Conservation (phyloP, 1,139 yeast genomes). For the Hansenula sp. region DNA sequence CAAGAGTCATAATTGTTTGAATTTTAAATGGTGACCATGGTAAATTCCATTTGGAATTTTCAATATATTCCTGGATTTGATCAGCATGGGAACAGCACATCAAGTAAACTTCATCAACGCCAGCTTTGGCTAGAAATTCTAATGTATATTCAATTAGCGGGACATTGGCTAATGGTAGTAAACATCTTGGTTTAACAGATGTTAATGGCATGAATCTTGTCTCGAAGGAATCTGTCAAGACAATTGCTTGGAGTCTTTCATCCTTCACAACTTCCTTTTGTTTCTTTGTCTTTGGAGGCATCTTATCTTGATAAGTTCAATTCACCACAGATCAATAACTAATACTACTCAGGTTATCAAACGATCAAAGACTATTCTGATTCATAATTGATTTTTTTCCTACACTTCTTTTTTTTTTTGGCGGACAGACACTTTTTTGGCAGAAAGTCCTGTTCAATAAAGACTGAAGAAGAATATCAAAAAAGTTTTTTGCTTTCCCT, state of each 20-base stretch:
- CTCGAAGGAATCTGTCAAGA: constrained; percentile 88
- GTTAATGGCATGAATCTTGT: constrained; percentile 92
- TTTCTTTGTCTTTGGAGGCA: constrained; percentile 48
- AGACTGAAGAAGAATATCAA: no score
- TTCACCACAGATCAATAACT: no score
- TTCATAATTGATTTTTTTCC: no score
- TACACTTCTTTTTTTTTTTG: no score
- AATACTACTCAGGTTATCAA: no score
- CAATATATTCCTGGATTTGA: constrained; percentile 78
- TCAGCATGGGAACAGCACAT: constrained; percentile 92
- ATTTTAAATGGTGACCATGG: constrained; percentile 77
- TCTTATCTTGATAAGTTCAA: constrained; percentile 15
- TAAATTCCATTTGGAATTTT: constrained; percentile 74
- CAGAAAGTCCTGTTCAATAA: no score
- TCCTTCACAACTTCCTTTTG: constrained; percentile 59
- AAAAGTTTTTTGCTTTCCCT: no score
- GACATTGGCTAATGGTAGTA: constrained; percentile 85
- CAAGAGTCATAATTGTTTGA: constrained; percentile 78
- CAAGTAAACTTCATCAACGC: constrained; percentile 83
- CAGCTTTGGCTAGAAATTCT: constrained; percentile 88
- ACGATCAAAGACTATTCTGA: no score
- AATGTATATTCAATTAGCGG: constrained; percentile 93
- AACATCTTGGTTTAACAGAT: constrained; percentile 78
- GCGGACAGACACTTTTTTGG: no score
- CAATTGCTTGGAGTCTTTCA: constrained; percentile 87